These are phyloP conservation scores for Lipomyces starkeyi DNA, from an alignment of 805 yeast genomes.

Conservation along the genomic window DNA sequence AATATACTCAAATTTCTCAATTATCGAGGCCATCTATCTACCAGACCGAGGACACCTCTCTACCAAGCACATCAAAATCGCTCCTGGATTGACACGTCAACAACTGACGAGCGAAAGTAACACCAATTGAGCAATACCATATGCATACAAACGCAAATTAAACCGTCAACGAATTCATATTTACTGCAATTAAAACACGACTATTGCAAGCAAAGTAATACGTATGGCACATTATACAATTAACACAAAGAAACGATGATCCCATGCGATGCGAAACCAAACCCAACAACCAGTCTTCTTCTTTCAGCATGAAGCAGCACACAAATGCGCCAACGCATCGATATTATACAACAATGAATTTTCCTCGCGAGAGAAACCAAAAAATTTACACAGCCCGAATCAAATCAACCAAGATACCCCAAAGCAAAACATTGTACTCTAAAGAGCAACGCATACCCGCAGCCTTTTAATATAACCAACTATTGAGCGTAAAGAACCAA, in stretches of 20 bases:
- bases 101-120: not conserved
- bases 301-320: not conserved
- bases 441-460: not conserved
- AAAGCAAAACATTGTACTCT: not conserved
- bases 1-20: not conserved
- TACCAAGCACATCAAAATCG: no score
- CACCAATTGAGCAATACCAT: not conserved
- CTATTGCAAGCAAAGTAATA: not conserved
- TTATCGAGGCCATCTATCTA: no score
- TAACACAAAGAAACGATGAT: not conserved
- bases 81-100: not conserved
- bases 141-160: not conserved
- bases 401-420: not conserved
- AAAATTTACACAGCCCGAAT: not conserved
- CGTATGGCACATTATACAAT: not conserved
- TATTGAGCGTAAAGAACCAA: constrained; percentile 34
- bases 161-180: not conserved
- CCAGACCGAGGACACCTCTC: no score
- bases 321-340: not conserved
- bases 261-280: not conserved
- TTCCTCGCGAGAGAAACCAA: not conserved
- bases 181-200: not conserved
- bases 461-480: not conserved
- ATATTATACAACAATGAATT: not conserved
- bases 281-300: not conserved